Base-by-base conservation (phyloP, 1,139 yeast genomes). In the Suhomyces maxii region DNA sequence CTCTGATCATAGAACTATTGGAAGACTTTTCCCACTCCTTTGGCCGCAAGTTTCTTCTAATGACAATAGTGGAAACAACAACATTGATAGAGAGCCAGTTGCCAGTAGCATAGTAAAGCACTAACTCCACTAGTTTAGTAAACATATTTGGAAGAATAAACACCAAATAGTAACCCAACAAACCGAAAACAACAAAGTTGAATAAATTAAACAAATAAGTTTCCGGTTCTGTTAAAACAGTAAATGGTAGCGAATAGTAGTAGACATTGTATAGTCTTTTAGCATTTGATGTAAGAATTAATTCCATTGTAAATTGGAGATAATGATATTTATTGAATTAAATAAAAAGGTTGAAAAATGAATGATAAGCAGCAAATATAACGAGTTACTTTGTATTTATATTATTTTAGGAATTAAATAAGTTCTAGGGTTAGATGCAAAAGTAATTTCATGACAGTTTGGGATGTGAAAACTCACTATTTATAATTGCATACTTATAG, bases 161-260 rank as follows among this genome's bases (percentile, higher is more conserved):
- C 13, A 58, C 26, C 7, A 49, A 12, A 53, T 53, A 58, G 48
- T 65, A 67, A 4, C 53, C 42, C n/a, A 64, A 43, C 8, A 64
- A 26, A 11, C 50, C 32, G 12, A 59, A 36, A 37, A 53, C 52
- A 10, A 64, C 43, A 6, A 53, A 26, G 44, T 63, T 60, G 48
- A 65, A 60, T 6, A 53, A 26, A 44, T 63, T 60, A 47, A 65
- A 60, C 6, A 57, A 36, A 2, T 55, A 36, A 0, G 59, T 40
- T 47, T 68, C 73, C 1, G 58, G 58, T 3, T 47, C 52, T 3
- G 67, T 55, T 48, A 67, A 55, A 10, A 66, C 66, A 6, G 69
- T 68, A 35, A 67, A 54, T 6, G 72, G 71, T 8, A 61, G 50
- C 40, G 51, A 58, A 51, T 64, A 66, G 49, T 60, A 60, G 53